Percentiles rank a stretch among this genome's conserved stretches.
Evolutionary conservation across 768 basidiomycete genomes (phyloP).

Genomic region (Sporobolomyces roseus): DNA sequence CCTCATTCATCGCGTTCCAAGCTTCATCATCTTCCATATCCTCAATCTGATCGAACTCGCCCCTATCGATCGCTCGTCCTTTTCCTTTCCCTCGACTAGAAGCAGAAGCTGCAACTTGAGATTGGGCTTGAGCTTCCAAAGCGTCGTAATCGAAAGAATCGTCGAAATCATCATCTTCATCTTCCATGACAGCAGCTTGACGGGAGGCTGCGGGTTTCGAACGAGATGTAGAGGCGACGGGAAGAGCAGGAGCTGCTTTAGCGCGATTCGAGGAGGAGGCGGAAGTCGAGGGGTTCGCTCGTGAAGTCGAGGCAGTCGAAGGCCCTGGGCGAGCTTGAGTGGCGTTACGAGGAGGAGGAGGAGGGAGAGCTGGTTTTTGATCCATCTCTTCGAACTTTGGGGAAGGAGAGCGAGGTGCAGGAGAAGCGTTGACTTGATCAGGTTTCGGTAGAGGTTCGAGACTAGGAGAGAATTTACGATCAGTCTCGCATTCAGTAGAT

Average conservation of each 20-base stretch:
- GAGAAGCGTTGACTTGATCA: too few species aligned
- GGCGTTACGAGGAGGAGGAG: not conserved
- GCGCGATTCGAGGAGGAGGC: not conserved
- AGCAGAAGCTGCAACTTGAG: not conserved
- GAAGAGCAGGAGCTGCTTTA: not conserved
- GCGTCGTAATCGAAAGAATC: not conserved
- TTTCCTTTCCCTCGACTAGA: not conserved
- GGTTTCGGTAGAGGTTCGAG: not conserved
- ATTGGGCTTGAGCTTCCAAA: not conserved
- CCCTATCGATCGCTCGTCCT: not conserved
- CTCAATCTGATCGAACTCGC: not conserved
- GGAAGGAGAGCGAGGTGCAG: too few species aligned
- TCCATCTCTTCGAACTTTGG: not conserved
- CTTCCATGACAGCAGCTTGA: not conserved
- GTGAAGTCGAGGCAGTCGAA: too few species aligned
- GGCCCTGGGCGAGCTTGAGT: not conserved
- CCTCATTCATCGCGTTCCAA: constrained; percentile 9
- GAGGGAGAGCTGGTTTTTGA: not conserved
- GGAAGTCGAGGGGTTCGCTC: not conserved
- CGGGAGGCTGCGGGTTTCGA: not conserved
- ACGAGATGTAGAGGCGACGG: not conserved
- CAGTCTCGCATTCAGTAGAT: too few species aligned
- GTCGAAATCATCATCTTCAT: not conserved
- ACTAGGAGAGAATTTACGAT: too few species aligned
- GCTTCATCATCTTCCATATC: constrained; percentile 21